Evolutionary conservation across 139 green algal species (phyloP).

Genomic region (Auxenochlorella pyrenoidosa): DNA sequence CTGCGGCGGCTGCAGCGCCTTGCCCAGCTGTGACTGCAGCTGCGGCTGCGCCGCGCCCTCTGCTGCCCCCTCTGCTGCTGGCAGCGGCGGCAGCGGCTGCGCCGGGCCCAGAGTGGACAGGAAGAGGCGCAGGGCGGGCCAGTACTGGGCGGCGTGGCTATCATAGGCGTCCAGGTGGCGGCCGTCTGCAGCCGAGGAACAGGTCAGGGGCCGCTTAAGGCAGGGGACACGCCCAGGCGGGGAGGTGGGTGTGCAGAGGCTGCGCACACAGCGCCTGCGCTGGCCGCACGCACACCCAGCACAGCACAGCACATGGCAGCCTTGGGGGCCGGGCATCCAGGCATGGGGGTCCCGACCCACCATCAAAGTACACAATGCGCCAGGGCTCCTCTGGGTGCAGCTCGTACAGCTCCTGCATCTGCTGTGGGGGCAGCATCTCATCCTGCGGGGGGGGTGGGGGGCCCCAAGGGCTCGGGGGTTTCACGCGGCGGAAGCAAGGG

Average conservation of each 20-base stretch:
- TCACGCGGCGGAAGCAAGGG: too few species aligned
- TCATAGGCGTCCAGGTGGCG: constrained; percentile 75
- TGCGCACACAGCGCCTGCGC: too few species aligned
- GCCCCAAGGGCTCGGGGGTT: background rate
- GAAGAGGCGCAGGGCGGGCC: constrained; percentile 59
- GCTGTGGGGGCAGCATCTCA: constrained; percentile 80
- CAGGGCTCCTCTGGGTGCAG: constrained; percentile 35
- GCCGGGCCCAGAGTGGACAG: background rate
- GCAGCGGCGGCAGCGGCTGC: constrained; percentile 19
- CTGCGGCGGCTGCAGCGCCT: background rate
- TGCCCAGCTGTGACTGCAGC: background rate
- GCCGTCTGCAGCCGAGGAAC: background rate
- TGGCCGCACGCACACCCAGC: too few species aligned
- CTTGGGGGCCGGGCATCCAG: too few species aligned
- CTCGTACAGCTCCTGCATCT: constrained; percentile 79
- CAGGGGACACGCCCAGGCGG: too few species aligned
- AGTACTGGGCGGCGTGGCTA: constrained; percentile 68
- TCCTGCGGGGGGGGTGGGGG: constrained; percentile 57
- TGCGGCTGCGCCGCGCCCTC: background rate
- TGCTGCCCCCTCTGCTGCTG: background rate
- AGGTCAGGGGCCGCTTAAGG: too few species aligned
- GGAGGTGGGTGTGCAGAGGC: too few species aligned
- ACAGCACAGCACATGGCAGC: too few species aligned
- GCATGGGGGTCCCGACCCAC: too few species aligned
- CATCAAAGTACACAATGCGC: constrained; percentile 59